phyloP scores from a whole-genome alignment of 495 filamentous ascomycete genomes.

The Evernia prunastri region DNA sequence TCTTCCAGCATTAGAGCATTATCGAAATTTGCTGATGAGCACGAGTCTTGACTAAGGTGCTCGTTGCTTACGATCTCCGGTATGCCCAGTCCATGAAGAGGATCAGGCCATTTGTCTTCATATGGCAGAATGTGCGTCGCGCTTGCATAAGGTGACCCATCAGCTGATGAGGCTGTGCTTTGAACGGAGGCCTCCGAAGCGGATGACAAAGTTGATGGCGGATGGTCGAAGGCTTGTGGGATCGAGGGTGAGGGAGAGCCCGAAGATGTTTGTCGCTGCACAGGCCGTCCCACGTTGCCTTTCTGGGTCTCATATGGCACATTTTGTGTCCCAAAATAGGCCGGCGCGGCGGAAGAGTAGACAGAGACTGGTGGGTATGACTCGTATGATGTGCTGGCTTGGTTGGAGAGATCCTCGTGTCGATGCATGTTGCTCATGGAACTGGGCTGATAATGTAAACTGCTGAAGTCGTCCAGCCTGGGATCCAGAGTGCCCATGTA shows the following conservation, averaged over 20 bases:
- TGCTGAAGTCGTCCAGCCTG: conserved; percentile 7
- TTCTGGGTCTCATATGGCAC: conserved; percentile 16
- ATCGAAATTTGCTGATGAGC: conserved; percentile 45
- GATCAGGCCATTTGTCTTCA: conserved; percentile 55
- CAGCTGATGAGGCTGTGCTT: conserved; percentile 69
- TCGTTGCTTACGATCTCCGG: conserved; percentile 62
- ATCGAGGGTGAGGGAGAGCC: conserved; percentile 28
- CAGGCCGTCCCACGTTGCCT: conserved; percentile 9
- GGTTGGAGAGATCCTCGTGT: conserved; percentile 9
- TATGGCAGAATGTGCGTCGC: conserved; percentile 51
- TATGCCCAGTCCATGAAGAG: conserved; percentile 55
- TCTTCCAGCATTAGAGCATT: conserved; percentile 47
- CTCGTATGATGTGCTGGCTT: conserved; percentile 16
- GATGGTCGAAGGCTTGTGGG: conserved; percentile 38
- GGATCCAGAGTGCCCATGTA: conserved; percentile 12
- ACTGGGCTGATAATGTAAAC: conserved; percentile 10
- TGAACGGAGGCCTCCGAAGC: conserved; percentile 65
- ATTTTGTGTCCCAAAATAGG: conserved; percentile 15
- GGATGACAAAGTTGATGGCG: conserved; percentile 55
- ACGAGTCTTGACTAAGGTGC: conserved; percentile 42
- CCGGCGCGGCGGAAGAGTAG: conserved; percentile 7
- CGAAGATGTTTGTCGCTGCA: conserved; percentile 20
- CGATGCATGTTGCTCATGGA: conserved; percentile 18
- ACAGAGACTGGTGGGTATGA: conserved; percentile 11
- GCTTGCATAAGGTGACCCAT: conserved; percentile 72